Percentiles rank a stretch among this genome's conserved stretches.
phyloP scores from a whole-genome alignment of 2,329 filamentous ascomycete genomes.

The Aspergillus caelatus region DNA sequence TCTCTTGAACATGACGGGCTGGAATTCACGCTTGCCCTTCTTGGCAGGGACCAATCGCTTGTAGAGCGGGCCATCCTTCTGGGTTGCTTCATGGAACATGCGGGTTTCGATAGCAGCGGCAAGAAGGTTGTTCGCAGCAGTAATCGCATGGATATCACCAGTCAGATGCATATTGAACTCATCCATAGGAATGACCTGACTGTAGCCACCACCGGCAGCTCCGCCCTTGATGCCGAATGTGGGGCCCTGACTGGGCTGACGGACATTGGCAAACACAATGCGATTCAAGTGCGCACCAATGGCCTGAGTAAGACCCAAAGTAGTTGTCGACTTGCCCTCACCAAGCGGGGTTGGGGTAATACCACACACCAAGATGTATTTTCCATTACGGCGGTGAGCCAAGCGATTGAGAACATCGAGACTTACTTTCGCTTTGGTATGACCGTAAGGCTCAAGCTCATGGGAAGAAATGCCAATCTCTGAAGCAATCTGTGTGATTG shows the following conservation, averaged over 20 bases:
- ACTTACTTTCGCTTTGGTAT: conserved; percentile 95
- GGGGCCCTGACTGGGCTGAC: conserved; percentile 94
- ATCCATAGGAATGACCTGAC: conserved; percentile 99
- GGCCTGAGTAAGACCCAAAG: conserved; percentile 91
- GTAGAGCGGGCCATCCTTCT: conserved; percentile 87
- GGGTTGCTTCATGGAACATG: conserved; percentile 96
- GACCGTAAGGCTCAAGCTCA: conserved; percentile 91
- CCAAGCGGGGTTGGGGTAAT: conserved; percentile 96
- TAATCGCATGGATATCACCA: conserved; percentile 96
- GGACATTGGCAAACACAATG: conserved; percentile 92
- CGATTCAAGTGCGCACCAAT: conserved; percentile 85
- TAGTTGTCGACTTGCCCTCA: conserved; percentile 98
- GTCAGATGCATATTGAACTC: conserved; percentile 98
- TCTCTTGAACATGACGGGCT: conserved; percentile 87
- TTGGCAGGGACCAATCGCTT: conserved; percentile 84
- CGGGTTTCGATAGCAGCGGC: conserved; percentile 96
- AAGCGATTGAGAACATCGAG: conserved; percentile 79
- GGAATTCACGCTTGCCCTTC: conserved; percentile 85
- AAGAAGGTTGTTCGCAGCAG: conserved; percentile 93
- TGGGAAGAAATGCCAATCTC: conserved; percentile 87
- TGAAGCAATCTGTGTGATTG: conserved; percentile 78
- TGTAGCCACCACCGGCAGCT: conserved; percentile 95
- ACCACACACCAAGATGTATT: conserved; percentile 89
- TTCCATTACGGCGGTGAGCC: conserved; percentile 82
- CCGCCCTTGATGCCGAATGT: conserved; percentile 99